A percentile compares a stretch with the other conserved stretches of the same genome.
These are phyloP conservation scores for Malus fusca DNA, from an alignment of 306 rosid species.

Conservation along the genomic window DNA sequence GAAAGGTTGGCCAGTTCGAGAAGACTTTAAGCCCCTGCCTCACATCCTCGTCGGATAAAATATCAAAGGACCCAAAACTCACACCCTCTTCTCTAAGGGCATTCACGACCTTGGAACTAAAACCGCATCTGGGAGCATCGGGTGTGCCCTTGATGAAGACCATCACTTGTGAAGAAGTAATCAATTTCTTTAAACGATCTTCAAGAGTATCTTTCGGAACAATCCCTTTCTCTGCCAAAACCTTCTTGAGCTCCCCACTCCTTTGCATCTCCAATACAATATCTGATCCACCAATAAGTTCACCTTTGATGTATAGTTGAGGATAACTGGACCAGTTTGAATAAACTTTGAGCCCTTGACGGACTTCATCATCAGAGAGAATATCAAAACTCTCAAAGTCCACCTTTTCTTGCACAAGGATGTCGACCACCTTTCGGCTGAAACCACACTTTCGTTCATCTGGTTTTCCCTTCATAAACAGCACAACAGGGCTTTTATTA, in stretches of 20 bases:
- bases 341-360: constrained; percentile 82
- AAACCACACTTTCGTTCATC: constrained; percentile 90
- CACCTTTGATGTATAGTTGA: constrained; percentile 66
- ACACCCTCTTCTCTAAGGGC: constrained; percentile 65
- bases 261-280: constrained; percentile 90
- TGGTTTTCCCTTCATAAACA: constrained; percentile 89
- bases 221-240: constrained; percentile 57
- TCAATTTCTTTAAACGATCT: constrained; percentile 68
- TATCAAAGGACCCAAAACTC: constrained; percentile 72
- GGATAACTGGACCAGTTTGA: constrained; percentile 99
- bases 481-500: constrained; percentile 62
- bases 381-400: constrained; percentile 69
- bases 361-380: constrained; percentile 76
- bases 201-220: constrained; percentile 41
- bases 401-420: constrained; percentile 73
- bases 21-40: constrained; percentile 80
- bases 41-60: constrained; percentile 67
- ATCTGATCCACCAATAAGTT: constrained; percentile 92
- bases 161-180: constrained; percentile 63
- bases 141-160: constrained; percentile 93
- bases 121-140: constrained; percentile 83
- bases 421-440: constrained; percentile 88
- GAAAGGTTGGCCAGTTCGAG: constrained; percentile 96
- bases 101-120: constrained; percentile 77
- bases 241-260: constrained; percentile 73